Evolutionary conservation across 176 grass and related monocot species (phyloP).

Genomic region (Tillandsia leiboldiana): DNA sequence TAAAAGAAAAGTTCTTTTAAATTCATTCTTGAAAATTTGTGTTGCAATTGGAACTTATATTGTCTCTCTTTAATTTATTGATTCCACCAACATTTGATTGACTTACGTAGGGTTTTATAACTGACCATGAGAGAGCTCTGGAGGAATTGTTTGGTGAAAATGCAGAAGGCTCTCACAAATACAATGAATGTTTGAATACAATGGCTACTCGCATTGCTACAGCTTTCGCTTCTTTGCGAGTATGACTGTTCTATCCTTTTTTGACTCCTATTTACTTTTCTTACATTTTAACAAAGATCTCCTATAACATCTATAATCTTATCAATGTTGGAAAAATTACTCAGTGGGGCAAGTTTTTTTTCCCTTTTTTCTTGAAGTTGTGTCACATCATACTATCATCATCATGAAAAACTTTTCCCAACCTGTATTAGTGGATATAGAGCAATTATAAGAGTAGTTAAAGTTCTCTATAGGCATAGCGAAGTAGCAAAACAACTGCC

Average conservation of each 20-base stretch:
- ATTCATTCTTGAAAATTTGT: background rate
- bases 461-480: too few relatives aligned
- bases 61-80: constrained; percentile 8
- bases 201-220: constrained; percentile 78
- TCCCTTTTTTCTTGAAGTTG: too few relatives aligned
- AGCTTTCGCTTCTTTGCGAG: constrained; percentile 53
- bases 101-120: constrained; percentile 57
- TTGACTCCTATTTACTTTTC: background rate
- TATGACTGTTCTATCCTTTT: constrained; percentile 4
- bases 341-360: too few relatives aligned
- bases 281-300: constrained; percentile 1
- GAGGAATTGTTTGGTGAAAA: constrained; percentile 87
- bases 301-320: too few relatives aligned
- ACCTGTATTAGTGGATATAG: too few relatives aligned
- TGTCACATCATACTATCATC: too few relatives aligned
- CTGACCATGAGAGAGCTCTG: constrained; percentile 76
- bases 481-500: too few relatives aligned
- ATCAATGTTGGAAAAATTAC: too few relatives aligned
- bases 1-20: background rate
- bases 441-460: too few relatives aligned
- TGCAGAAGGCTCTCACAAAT: constrained; percentile 57
- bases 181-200: constrained; percentile 65
- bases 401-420: too few relatives aligned
- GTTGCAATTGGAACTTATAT: background rate
- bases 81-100: constrained; percentile 5